Conservation (phyloP, 441 rosid genomes). For the Croton setiger region DNA sequence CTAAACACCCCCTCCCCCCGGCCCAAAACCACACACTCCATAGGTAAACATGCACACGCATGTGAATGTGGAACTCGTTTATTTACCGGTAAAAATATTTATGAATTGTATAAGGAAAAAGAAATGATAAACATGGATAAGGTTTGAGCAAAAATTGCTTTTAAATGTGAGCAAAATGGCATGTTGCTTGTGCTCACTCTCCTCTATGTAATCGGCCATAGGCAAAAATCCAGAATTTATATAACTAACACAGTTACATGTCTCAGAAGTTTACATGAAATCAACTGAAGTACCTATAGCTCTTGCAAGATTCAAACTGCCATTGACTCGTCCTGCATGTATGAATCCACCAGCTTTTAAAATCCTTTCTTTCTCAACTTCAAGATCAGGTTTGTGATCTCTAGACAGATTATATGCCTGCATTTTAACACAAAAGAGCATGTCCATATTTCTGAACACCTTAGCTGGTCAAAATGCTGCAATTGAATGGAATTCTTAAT, state of each 20-base stretch:
- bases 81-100: background rate
- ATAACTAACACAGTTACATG: no score
- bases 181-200: background rate
- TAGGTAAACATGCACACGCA: background rate
- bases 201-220: background rate
- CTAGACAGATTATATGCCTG: conserved; percentile 87
- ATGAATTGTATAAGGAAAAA: background rate
- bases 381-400: conserved; percentile 99
- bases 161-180: background rate
- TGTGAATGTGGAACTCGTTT: background rate
- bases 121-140: background rate
- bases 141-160: background rate
- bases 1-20: background rate
- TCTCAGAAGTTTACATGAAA: background rate
- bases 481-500: background rate
- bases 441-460: background rate
- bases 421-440: conserved; percentile 13
- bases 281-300: conserved; percentile 64
- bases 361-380: conserved; percentile 87
- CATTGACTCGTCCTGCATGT: conserved; percentile 93
- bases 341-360: conserved; percentile 96
- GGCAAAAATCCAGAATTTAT: background rate
- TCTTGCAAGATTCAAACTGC: conserved; percentile 91
- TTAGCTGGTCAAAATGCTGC: background rate
- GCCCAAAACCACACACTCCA: background rate